Conservation (phyloP, 2,329 filamentous ascomycete species). For the Metarhizium brunneum region DNA sequence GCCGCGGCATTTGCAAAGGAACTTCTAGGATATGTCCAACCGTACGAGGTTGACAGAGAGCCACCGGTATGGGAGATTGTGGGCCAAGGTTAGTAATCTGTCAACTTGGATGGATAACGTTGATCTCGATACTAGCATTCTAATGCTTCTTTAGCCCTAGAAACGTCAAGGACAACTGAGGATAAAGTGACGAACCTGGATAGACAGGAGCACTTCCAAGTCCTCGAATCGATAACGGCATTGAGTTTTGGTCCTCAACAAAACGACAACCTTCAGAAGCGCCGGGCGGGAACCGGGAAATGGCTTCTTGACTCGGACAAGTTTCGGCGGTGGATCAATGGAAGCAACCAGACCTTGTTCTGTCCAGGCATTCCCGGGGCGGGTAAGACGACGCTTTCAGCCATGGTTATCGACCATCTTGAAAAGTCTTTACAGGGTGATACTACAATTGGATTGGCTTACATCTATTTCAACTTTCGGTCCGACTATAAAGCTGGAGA, state of each 20-base stretch:
- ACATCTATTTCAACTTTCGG: background rate
- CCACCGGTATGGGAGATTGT: slow-evolving; percentile 5
- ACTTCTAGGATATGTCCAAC: slow-evolving; percentile 10
- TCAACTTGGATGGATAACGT: too few species aligned
- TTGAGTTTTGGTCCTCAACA: background rate
- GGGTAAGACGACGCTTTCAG: background rate
- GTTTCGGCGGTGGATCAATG: background rate
- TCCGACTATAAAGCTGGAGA: background rate
- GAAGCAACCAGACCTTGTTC: background rate
- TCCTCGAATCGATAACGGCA: background rate
- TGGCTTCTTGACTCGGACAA: background rate
- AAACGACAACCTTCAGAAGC: background rate
- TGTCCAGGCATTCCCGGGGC: slow-evolving; percentile 1
- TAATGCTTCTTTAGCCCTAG: too few species aligned
- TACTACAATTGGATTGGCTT: background rate
- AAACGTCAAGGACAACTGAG: background rate
- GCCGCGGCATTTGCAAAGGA: slow-evolving; percentile 21
- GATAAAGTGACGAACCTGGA: background rate
- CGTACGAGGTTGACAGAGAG: slow-evolving; percentile 8
- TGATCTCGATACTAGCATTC: too few species aligned
- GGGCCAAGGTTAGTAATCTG: background rate
- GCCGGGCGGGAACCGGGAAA: background rate
- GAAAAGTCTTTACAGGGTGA: background rate
- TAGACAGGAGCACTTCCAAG: background rate
- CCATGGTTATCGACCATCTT: background rate